These are phyloP conservation scores for Aphanomyces euteiches DNA, from an alignment of 352 stramenopile genomes.

Conservation along the genomic window DNA sequence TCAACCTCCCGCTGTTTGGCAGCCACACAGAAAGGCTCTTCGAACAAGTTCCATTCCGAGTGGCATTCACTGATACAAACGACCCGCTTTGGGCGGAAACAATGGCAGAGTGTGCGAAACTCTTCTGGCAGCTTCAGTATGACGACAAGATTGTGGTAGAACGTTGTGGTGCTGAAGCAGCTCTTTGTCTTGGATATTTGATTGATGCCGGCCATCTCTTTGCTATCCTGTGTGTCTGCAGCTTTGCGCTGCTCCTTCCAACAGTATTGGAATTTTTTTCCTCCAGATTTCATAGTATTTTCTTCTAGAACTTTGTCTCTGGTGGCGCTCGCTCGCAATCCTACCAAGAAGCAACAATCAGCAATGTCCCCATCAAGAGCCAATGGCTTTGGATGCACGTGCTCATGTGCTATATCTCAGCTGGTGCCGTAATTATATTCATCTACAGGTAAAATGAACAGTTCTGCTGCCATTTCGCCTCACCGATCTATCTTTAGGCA, in stretches of 20 bases:
- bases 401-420: conserved; percentile 66
- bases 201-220: conserved; percentile 60
- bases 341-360: conserved; percentile 73
- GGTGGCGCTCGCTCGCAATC: conserved; percentile 45
- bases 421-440: conserved; percentile 46
- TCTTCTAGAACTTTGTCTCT: conserved; percentile 58
- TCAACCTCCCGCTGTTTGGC: conserved; percentile 61
- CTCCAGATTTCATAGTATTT: neutral
- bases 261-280: conserved; percentile 42
- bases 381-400: conserved; percentile 75
- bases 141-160: conserved; percentile 53
- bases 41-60: conserved; percentile 38
- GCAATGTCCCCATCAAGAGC: conserved; percentile 73
- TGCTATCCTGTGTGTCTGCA: conserved; percentile 56
- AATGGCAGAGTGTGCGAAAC: conserved; percentile 41
- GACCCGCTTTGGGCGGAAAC: conserved; percentile 32
- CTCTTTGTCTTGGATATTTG: conserved; percentile 61
- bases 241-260: conserved; percentile 55
- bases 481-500: conserved; percentile 36
- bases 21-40: conserved; percentile 54
- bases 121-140: conserved; percentile 45
- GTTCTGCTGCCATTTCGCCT: neutral
- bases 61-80: neutral
- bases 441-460: conserved; percentile 32
- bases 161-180: conserved; percentile 60